phyloP scores from a whole-genome alignment of 2,329 filamentous ascomycete genomes.

The Phyllosticta citribraziliensis region DNA sequence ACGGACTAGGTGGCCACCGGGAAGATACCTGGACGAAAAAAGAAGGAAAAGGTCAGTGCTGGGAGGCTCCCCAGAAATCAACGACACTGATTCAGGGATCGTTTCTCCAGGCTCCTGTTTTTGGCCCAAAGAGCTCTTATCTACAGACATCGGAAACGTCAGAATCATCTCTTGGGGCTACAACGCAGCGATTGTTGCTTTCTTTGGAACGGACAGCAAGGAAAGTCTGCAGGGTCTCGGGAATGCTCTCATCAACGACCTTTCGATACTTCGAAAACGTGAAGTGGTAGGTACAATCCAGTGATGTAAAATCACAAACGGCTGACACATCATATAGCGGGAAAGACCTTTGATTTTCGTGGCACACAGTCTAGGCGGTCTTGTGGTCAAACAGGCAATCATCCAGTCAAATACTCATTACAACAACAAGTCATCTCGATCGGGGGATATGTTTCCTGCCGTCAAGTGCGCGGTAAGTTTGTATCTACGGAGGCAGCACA shows the following conservation, averaged over 20 bases:
- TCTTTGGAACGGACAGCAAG: background rate
- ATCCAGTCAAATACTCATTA: no score
- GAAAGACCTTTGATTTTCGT: background rate
- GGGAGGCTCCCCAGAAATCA: no score
- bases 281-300: background rate
- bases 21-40: background rate
- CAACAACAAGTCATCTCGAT: no score
- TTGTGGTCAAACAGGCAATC: background rate
- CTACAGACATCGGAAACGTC: background rate
- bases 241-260: background rate
- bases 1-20: background rate
- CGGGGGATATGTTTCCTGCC: no score
- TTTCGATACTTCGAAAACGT: background rate
- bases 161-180: background rate
- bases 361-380: background rate
- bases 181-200: background rate
- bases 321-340: background rate
- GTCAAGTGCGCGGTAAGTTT: no score
- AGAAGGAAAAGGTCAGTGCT: background rate
- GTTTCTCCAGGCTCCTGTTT: background rate
- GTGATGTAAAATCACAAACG: no score
- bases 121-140: background rate
- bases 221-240: background rate
- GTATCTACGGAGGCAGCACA: no score
- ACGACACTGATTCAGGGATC: no score